Base-by-base conservation (phyloP, 257 asterid genomes). In the Eucommia ulmoides region DNA sequence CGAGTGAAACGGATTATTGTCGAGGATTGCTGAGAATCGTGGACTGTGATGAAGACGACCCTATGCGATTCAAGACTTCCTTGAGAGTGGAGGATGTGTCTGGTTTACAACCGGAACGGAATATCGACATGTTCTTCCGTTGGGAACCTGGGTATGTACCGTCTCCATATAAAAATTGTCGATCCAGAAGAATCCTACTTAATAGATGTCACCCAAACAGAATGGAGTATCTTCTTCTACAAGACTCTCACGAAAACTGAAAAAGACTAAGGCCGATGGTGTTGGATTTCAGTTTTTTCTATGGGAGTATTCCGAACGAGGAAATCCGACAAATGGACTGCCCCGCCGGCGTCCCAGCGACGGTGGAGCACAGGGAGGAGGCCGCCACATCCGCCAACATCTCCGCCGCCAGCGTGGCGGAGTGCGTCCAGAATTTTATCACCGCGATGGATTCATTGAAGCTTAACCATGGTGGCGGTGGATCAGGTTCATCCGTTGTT, bases 391-490 rank as follows among this genome's bases (percentile, higher is more conserved):
- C 96, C 3, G 20, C 68, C 11, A 59, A 75, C 1, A 56, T 87
- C 9, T 91, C 96, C 1, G 94, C 94, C 42, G 76, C 99, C 42
- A 64, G 59, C 42, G 99, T 91, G 57, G 96, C 96, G 0, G 96
- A 86, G 59, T 83, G 93, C 19, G 99, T 91, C 38, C 96, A 86
- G 76, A 79, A 81, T 33, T 86, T 86, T 50, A 86, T 91, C 15
- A 91, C 99, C 0, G 89, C 94, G 1, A 91, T 91, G 98, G 98
- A 91, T 62, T 77, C 94, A 0, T 55, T 86, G 51, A 91, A 91
- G 53, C 69, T 91, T 25, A 81, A 91, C n/a, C 58, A 91, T 86
- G 99, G 61, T 83, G 25, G 96, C 99, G 0, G 95, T 86, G 33
- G 99, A 91, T 67, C 96, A 91, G 74, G 93, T 91, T 51, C 89